phyloP scores from a whole-genome alignment of 2,329 filamentous ascomycete genomes.

The Endocalyx cinctus region DNA sequence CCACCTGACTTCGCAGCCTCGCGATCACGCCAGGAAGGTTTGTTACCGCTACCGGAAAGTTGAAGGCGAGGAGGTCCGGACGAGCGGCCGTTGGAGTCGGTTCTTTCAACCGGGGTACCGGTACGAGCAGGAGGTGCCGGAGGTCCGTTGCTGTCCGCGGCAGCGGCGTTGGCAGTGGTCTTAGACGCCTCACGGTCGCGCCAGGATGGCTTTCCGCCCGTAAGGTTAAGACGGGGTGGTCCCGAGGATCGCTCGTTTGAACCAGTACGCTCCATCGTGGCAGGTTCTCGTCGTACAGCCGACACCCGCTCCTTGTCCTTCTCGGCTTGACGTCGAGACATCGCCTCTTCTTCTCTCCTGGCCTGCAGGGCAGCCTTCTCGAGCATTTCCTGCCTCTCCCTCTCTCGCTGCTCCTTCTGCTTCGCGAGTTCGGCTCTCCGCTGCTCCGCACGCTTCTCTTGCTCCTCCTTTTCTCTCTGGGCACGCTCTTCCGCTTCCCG shows the following conservation, averaged over 20 bases:
- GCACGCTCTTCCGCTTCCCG: constrained; percentile 83
- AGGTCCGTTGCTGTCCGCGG: constrained; percentile 21
- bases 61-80: constrained; percentile 52
- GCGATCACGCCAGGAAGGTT: constrained; percentile 70
- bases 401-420: constrained; percentile 60
- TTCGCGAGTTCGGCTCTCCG: constrained; percentile 66
- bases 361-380: constrained; percentile 67
- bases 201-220: constrained; percentile 50
- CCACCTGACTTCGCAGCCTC: constrained; percentile 46
- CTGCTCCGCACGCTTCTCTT: constrained; percentile 72
- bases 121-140: constrained; percentile 25
- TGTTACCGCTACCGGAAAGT: constrained; percentile 55
- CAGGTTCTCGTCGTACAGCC: constrained; percentile 33
- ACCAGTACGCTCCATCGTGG: constrained; percentile 38
- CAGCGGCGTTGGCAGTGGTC: constrained; percentile 24
- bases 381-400: constrained; percentile 62
- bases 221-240: constrained; percentile 52
- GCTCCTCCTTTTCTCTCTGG: constrained; percentile 80
- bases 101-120: constrained; percentile 21
- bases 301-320: constrained; percentile 45
- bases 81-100: constrained; percentile 21
- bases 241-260: constrained; percentile 42
- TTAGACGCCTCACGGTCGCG: constrained; percentile 55
- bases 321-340: constrained; percentile 66
- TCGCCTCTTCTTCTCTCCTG: constrained; percentile 82